Evolutionary conservation across 164 flowering plant species (phyloP).

Genomic region (Aristolochia fimbriata): DNA sequence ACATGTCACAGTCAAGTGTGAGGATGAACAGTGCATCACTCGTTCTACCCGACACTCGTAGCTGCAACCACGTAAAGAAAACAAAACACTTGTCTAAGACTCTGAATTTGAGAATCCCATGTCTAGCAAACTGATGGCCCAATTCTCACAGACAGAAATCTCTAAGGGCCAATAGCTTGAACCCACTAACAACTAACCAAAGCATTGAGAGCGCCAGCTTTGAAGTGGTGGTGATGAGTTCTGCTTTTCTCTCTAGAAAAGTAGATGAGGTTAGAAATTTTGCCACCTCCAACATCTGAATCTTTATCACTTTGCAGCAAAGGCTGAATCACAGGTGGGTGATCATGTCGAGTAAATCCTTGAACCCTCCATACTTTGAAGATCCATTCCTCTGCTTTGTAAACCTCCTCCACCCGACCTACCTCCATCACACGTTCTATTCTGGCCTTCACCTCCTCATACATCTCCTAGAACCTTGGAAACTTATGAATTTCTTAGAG

Average conservation of each 20-base stretch:
- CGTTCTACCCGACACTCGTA: constrained; percentile 50
- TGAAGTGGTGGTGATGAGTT: constrained; percentile 51
- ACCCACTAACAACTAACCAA: constrained; percentile 57
- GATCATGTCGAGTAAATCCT: constrained; percentile 27
- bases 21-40: constrained; percentile 52
- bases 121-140: too few relatives aligned
- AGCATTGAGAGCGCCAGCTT: constrained; percentile 84
- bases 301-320: constrained; percentile 39
- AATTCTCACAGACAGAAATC: too few relatives aligned
- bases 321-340: constrained; percentile 42
- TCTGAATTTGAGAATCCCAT: too few relatives aligned
- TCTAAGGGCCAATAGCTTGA: too few relatives aligned
- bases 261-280: constrained; percentile 68
- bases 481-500: too few relatives aligned
- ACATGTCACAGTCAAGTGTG: constrained; percentile 55
- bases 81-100: too few relatives aligned
- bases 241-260: constrained; percentile 59
- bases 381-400: constrained; percentile 14
- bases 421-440: constrained; percentile 20
- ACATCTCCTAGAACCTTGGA: constrained; percentile 16
- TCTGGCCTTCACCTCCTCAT: constrained; percentile 24
- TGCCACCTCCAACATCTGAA: constrained; percentile 30
- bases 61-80: constrained; percentile 17
- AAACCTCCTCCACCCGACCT: constrained; percentile 16
- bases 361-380: constrained; percentile 21